These are phyloP conservation scores for Teunomyces panamensis DNA, from an alignment of 805 yeast genomes.

Conservation along the genomic window DNA sequence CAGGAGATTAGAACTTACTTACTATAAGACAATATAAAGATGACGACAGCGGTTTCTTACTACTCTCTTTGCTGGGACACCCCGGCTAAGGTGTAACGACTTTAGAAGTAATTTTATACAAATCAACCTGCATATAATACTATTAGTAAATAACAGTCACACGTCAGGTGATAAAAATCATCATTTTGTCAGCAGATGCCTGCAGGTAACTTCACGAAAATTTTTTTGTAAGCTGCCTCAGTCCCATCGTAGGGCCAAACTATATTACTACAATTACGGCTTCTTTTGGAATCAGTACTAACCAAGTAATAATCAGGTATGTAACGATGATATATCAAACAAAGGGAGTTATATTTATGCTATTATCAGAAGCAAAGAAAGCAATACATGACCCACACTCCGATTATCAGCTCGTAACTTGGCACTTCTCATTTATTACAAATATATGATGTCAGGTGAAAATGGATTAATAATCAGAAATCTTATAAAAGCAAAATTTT, in stretches of 20 bases:
- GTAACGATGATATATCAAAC: not conserved
- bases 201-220: not conserved
- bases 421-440: not conserved
- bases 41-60: too few relatives aligned
- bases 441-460: not conserved
- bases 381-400: not conserved
- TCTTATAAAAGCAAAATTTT: not conserved
- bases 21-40: not conserved
- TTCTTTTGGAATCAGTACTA: conserved; percentile 3
- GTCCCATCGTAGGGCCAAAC: not conserved
- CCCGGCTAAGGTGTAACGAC: too few relatives aligned
- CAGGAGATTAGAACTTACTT: not conserved
- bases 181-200: not conserved
- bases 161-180: not conserved
- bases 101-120: too few relatives aligned
- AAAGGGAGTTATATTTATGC: not conserved
- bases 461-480: conserved; percentile 2
- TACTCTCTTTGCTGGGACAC: too few relatives aligned
- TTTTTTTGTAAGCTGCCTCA: not conserved
- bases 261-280: not conserved
- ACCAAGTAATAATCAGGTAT: conserved; percentile 7
- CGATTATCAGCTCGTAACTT: not conserved
- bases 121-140: not conserved
- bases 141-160: not conserved
- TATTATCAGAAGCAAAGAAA: not conserved